Evolutionary conservation across 2,329 filamentous ascomycete species (phyloP).

Genomic region (Dendryphion nanum): DNA sequence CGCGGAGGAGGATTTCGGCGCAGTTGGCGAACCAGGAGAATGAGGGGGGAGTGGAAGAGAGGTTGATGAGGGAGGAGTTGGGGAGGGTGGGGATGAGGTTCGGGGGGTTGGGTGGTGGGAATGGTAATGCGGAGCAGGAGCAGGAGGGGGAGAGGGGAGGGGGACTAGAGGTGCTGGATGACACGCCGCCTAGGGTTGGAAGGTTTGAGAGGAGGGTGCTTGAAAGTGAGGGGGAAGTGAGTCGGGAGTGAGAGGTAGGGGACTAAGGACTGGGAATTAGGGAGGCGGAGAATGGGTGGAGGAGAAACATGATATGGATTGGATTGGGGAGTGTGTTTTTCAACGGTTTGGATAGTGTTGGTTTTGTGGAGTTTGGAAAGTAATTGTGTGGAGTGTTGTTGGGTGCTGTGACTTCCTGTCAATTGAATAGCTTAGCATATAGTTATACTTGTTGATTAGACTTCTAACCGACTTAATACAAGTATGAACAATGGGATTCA

Average conservation of each 20-base stretch:
- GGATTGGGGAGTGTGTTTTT: not conserved
- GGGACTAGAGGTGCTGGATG: conserved; percentile 29
- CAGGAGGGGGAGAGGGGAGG: conserved; percentile 18
- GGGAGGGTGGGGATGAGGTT: conserved; percentile 16
- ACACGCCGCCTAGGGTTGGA: conserved; percentile 37
- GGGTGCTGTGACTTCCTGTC: no score
- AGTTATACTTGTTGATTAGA: no score
- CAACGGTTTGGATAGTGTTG: not conserved
- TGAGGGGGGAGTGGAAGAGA: conserved; percentile 22
- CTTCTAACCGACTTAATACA: no score
- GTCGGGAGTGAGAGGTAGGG: not conserved
- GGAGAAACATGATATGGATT: not conserved
- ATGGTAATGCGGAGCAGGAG: conserved; percentile 18
- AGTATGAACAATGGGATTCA: no score
- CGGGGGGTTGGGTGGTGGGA: conserved; percentile 25
- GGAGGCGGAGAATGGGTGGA: not conserved
- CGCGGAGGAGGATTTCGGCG: conserved; percentile 10
- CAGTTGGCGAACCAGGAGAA: conserved; percentile 36
- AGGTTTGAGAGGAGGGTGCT: conserved; percentile 27
- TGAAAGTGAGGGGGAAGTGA: conserved; percentile 1
- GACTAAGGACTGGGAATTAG: not conserved
- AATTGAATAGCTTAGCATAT: no score
- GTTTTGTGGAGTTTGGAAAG: conserved; percentile 2
- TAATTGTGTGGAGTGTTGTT: no score
- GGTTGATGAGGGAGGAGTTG: conserved; percentile 27